Percentiles rank a stretch among this genome's conserved stretches.
These are phyloP conservation scores for Nectriaceae sp. DNA, from an alignment of 2,329 filamentous ascomycete genomes.

Conservation along the genomic window DNA sequence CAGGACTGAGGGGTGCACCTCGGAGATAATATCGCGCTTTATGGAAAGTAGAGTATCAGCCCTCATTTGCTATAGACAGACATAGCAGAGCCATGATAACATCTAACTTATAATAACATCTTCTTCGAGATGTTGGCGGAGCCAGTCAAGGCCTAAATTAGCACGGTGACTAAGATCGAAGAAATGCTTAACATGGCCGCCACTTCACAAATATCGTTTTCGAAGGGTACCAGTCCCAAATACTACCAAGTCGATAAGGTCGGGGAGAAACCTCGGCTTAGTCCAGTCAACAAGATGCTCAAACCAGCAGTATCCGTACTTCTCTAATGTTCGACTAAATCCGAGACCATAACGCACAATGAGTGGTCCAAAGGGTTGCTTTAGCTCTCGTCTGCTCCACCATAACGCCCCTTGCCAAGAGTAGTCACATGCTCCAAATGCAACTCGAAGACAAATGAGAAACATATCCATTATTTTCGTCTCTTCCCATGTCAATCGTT, in stretches of 20 bases:
- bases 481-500: constrained; percentile 3
- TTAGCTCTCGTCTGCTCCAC: constrained; percentile 7
- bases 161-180: constrained; percentile 9
- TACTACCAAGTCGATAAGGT: constrained; percentile 6
- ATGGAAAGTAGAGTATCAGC: constrained; percentile 5
- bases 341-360: constrained; percentile 4
- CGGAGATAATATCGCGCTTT: neutral
- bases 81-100: constrained; percentile 7
- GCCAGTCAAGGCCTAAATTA: constrained; percentile 7
- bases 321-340: constrained; percentile 9
- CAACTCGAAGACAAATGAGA: constrained; percentile 9
- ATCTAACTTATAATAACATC: constrained; percentile 1
- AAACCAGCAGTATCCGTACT: constrained; percentile 9
- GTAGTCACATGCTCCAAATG: constrained; percentile 7
- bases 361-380: neutral
- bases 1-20: constrained; percentile 1
- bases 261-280: constrained; percentile 7
- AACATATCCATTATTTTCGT: constrained; percentile 12
- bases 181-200: constrained; percentile 6
- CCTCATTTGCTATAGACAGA: constrained; percentile 10
- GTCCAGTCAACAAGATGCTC: constrained; percentile 7
- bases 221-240: constrained; percentile 6
- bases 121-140: neutral
- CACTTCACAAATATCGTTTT: constrained; percentile 6
- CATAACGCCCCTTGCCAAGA: constrained; percentile 8